Conservation (phyloP, 768 basidiomycete genomes). For the Lactifluus volemus region DNA sequence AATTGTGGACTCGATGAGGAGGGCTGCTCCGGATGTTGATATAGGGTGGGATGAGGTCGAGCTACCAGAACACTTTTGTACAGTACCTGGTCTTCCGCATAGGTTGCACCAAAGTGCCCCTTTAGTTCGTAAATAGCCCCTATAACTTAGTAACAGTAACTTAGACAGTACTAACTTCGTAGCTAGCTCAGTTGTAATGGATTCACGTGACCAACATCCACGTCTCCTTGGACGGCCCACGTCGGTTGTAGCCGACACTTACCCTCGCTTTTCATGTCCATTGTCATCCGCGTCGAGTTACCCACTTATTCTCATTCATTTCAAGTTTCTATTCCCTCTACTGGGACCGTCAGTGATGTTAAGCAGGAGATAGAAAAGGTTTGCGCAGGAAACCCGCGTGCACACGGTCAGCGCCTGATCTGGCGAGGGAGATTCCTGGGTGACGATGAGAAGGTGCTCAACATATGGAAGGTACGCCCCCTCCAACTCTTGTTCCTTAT, state of each 20-base stretch:
- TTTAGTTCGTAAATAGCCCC: background rate
- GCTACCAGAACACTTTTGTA: background rate
- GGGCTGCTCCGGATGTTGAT: background rate
- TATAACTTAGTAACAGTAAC: no score
- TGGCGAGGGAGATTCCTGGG: slow-evolving; percentile 61
- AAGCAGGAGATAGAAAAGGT: slow-evolving; percentile 54
- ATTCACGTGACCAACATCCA: slow-evolving; percentile 14
- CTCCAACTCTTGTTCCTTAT: background rate
- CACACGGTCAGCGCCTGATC: slow-evolving; percentile 69
- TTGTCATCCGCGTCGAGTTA: slow-evolving; percentile 55
- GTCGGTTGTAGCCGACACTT: background rate
- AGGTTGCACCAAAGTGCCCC: background rate
- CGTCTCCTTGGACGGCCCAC: background rate
- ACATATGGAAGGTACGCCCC: slow-evolving; percentile 60
- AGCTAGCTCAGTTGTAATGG: no score
- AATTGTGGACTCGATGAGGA: background rate
- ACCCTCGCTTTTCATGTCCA: slow-evolving; percentile 12
- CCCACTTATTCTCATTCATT: slow-evolving; percentile 70
- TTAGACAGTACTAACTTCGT: no score
- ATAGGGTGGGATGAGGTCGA: slow-evolving; percentile 3
- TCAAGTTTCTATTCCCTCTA: slow-evolving; percentile 38
- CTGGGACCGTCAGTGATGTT: slow-evolving; percentile 49
- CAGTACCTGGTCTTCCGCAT: background rate
- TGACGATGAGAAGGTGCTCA: slow-evolving; percentile 55
- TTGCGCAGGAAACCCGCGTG: slow-evolving; percentile 56